Evolutionary conservation across 2,329 filamentous ascomycete genomes (phyloP).

Genomic region (Xylaria sp.): DNA sequence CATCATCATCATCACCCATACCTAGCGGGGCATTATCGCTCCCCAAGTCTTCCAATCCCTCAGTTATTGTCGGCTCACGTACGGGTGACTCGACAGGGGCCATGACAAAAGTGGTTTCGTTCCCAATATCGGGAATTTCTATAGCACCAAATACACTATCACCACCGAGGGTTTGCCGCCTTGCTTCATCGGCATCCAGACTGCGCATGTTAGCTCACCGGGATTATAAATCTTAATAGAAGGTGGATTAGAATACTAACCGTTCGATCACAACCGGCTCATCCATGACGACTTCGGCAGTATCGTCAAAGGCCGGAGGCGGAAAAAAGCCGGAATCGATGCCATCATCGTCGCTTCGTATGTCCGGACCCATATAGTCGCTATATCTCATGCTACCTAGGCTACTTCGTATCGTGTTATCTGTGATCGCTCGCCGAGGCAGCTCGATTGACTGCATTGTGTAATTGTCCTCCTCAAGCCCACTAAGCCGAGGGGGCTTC

Average conservation of each 20-base stretch:
- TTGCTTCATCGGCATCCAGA: constrained; percentile 55
- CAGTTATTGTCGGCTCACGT: constrained; percentile 44
- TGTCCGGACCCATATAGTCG: constrained; percentile 56
- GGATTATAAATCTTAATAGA: background rate
- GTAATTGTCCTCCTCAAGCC: constrained; percentile 68
- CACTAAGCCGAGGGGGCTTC: constrained; percentile 64
- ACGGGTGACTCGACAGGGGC: constrained; percentile 50
- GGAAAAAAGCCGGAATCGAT: constrained; percentile 66
- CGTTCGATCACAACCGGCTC: constrained; percentile 58
- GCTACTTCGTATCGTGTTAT: constrained; percentile 57
- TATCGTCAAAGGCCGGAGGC: constrained; percentile 56
- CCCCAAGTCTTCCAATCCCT: constrained; percentile 38
- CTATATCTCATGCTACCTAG: constrained; percentile 65
- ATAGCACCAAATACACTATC: constrained; percentile 64
- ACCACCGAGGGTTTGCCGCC: constrained; percentile 55
- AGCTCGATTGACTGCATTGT: constrained; percentile 71
- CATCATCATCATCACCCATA: constrained; percentile 42
- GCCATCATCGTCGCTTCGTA: constrained; percentile 55
- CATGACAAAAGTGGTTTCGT: constrained; percentile 65
- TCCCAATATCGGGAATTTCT: constrained; percentile 60
- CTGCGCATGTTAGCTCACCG: constrained; percentile 36
- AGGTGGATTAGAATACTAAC: constrained; percentile 47
- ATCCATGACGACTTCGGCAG: constrained; percentile 51
- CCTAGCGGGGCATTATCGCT: constrained; percentile 40
- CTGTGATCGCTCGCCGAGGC: constrained; percentile 63